These are phyloP conservation scores for Trichosporon asahii DNA, from an alignment of 1,284 basidiomycete genomes.

Conservation along the genomic window DNA sequence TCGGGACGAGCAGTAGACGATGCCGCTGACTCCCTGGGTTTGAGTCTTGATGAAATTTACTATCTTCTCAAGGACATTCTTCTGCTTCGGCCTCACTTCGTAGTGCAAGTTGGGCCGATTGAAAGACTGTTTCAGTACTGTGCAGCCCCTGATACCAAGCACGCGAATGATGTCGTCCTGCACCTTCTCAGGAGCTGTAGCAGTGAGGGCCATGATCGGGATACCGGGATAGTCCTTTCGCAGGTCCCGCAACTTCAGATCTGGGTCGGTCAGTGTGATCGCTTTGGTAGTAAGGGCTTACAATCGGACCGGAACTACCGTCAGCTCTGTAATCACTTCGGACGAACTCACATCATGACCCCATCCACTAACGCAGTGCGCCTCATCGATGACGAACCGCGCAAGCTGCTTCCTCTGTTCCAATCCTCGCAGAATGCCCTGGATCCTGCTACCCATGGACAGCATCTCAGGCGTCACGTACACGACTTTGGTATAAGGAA, in stretches of 20 bases:
- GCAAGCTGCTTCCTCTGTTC: slow-evolving; percentile 63
- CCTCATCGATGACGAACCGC: slow-evolving; percentile 93
- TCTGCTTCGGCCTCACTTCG: slow-evolving; percentile 65
- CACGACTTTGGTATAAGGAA: slow-evolving; percentile 59
- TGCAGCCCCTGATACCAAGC: slow-evolving; percentile 63
- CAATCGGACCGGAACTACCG: slow-evolving; percentile 51
- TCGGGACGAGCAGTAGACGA: slow-evolving; percentile 79
- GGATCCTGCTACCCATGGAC: slow-evolving; percentile 61
- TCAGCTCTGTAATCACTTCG: neutral
- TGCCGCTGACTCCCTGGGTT: slow-evolving; percentile 66
- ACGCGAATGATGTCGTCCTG: slow-evolving; percentile 72
- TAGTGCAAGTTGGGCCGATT: slow-evolving; percentile 89
- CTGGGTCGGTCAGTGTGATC: slow-evolving; percentile 24
- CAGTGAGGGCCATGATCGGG: slow-evolving; percentile 94
- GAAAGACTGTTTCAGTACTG: slow-evolving; percentile 75
- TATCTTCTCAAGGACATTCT: slow-evolving; percentile 62
- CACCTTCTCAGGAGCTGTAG: slow-evolving; percentile 78
- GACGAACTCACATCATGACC: slow-evolving; percentile 51
- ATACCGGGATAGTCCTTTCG: slow-evolving; percentile 70
- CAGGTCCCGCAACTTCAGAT: slow-evolving; percentile 65
- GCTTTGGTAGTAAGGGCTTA: slow-evolving; percentile 18
- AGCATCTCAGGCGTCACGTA: slow-evolving; percentile 96
- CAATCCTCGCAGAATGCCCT: slow-evolving; percentile 60
- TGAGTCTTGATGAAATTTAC: slow-evolving; percentile 65
- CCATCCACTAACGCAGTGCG: slow-evolving; percentile 74